Conservation (phyloP, 2,329 filamentous ascomycete genomes). For the Neofusicoccum sp. region DNA sequence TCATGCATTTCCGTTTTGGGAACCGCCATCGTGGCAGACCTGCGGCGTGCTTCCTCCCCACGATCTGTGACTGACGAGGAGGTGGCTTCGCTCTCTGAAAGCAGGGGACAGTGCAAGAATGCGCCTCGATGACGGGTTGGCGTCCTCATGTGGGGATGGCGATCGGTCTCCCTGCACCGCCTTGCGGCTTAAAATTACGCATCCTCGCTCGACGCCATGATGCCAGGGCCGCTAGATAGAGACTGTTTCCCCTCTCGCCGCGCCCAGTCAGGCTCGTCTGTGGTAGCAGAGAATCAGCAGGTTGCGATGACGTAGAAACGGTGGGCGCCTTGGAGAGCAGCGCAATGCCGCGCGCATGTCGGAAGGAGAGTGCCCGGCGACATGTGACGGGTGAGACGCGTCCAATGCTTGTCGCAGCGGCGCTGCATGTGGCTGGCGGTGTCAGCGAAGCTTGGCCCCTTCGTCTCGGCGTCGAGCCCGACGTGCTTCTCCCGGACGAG, state of each 20-base stretch:
- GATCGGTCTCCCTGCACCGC: constrained; percentile 5
- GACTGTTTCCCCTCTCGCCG: background rate
- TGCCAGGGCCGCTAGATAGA: too few species aligned
- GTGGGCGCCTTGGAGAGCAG: background rate
- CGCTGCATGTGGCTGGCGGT: background rate
- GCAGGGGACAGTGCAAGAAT: background rate
- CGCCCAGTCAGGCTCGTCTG: background rate
- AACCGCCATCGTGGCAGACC: background rate
- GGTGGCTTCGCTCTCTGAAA: background rate
- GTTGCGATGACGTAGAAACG: background rate
- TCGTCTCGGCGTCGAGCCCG: background rate
- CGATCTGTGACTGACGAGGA: background rate
- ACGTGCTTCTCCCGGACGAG: too few species aligned
- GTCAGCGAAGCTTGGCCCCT: background rate
- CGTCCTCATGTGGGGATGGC: background rate
- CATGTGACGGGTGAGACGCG: constrained; percentile 5
- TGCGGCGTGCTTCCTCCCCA: background rate
- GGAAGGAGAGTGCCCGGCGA: background rate
- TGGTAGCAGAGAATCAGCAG: background rate
- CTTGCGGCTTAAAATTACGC: constrained; percentile 14
- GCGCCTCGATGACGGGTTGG: background rate
- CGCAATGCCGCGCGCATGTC: background rate
- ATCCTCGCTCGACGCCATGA: background rate
- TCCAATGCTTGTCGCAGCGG: background rate
- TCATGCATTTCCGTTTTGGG: background rate